These are phyloP conservation scores for Arabidopsis hybrid DNA, from an alignment of 441 rosid species.

Conservation along the genomic window DNA sequence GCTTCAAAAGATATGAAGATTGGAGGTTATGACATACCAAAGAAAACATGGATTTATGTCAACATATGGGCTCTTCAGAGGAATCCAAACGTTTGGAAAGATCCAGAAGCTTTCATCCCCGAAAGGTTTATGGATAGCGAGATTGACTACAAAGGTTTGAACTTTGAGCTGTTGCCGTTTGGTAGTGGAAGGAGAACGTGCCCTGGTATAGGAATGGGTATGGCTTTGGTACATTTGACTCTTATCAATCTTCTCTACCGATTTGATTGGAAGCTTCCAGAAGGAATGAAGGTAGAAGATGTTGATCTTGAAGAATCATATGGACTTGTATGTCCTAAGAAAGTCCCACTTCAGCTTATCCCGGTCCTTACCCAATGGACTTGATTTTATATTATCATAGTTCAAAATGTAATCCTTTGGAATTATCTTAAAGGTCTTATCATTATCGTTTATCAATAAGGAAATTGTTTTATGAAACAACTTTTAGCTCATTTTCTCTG, in stretches of 20 bases:
- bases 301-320: conserved; percentile 38
- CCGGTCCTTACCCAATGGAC: conserved; percentile 34
- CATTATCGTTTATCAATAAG: background rate
- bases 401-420: background rate
- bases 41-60: conserved; percentile 37
- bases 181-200: background rate
- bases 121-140: conserved; percentile 40
- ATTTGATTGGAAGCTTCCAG: conserved; percentile 42
- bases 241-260: background rate
- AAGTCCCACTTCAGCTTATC: conserved; percentile 20
- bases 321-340: conserved; percentile 18
- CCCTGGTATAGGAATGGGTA: background rate
- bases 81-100: conserved; percentile 26
- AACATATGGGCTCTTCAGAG: conserved; percentile 26
- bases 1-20: conserved; percentile 36
- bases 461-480: background rate
- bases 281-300: conserved; percentile 37
- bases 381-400: background rate
- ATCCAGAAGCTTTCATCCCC: conserved; percentile 30
- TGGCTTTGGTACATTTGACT: background rate
- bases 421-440: background rate
- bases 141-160: conserved; percentile 35
- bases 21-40: conserved; percentile 32
- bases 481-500: background rate
- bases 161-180: conserved; percentile 24